Evolutionary conservation across 768 basidiomycete genomes (phyloP).

Genomic region (Leccinum subtestaceum): DNA sequence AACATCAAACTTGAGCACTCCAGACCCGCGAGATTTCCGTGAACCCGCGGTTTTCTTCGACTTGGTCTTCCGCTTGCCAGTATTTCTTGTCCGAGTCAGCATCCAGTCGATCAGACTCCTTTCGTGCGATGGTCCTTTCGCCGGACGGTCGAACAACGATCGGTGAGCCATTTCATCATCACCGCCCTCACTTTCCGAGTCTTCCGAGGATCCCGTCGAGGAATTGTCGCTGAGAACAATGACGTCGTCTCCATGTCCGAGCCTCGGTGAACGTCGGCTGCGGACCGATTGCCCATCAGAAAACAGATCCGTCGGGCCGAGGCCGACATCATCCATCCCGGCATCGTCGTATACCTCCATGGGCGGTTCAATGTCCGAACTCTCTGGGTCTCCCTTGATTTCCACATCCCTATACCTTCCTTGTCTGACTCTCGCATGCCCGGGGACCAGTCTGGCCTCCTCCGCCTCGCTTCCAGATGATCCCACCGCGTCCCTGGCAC

Average conservation of each 20-base stretch:
- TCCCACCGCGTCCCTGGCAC: conserved; percentile 6
- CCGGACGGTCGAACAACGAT: conserved; percentile 30
- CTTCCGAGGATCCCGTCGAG: conserved; percentile 8
- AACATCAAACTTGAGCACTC: conserved; percentile 33
- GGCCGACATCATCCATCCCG: background rate
- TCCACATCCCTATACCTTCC: conserved; percentile 36
- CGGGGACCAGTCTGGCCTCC: conserved; percentile 45
- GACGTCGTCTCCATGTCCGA: conserved; percentile 7
- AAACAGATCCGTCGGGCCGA: conserved; percentile 5
- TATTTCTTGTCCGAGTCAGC: conserved; percentile 44
- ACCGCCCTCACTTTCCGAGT: conserved; percentile 15
- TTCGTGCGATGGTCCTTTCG: conserved; percentile 30
- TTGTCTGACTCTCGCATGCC: conserved; percentile 46
- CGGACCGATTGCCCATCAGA: conserved; percentile 18
- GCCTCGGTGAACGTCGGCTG: conserved; percentile 9
- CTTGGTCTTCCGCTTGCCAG: conserved; percentile 15
- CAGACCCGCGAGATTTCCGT: conserved; percentile 12
- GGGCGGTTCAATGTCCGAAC: conserved; percentile 40
- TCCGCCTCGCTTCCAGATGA: conserved; percentile 33
- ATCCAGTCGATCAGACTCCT: conserved; percentile 67
- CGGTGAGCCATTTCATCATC: conserved; percentile 35
- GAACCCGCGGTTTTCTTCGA: conserved; percentile 11
- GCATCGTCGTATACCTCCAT: background rate
- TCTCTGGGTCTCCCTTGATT: conserved; percentile 64
- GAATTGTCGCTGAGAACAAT: conserved; percentile 27